phyloP scores from a whole-genome alignment of 441 rosid genomes.

The Erysimum cheiri region DNA sequence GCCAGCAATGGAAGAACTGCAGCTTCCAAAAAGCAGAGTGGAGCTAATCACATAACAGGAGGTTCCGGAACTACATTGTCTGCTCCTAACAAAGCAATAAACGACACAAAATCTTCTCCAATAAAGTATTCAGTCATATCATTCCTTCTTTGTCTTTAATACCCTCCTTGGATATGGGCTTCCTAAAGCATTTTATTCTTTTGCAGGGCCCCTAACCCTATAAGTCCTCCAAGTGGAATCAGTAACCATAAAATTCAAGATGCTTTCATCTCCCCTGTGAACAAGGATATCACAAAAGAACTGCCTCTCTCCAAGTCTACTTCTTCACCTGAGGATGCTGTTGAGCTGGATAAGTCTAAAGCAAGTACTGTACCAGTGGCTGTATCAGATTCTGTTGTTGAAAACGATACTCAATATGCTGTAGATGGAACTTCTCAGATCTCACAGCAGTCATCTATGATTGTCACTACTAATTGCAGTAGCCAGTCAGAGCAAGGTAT shows the following conservation, averaged over 20 bases:
- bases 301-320: conserved; percentile 37
- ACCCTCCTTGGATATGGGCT: conserved; percentile 1
- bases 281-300: conserved; percentile 39
- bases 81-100: conserved; percentile 49
- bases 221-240: conserved; percentile 51
- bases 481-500: conserved; percentile 44
- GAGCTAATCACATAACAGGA: conserved; percentile 47
- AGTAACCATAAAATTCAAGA: conserved; percentile 37
- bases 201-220: conserved; percentile 47
- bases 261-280: conserved; percentile 37
- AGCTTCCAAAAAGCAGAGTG: conserved; percentile 59
- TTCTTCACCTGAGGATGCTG: conserved; percentile 45
- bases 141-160: conserved; percentile 20
- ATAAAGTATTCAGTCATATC: conserved; percentile 53
- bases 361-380: conserved; percentile 41
- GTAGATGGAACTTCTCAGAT: conserved; percentile 34
- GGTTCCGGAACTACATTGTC: conserved; percentile 44
- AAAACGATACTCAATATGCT: conserved; percentile 41
- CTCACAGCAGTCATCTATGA: conserved; percentile 43
- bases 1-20: conserved; percentile 56
- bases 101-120: conserved; percentile 39
- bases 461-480: conserved; percentile 34
- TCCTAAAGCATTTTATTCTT: conserved; percentile 4
- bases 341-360: conserved; percentile 45
- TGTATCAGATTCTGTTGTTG: conserved; percentile 49